Evolutionary conservation across 148 eudicot species (phyloP).

Genomic region (Gaultheria prostrata): DNA sequence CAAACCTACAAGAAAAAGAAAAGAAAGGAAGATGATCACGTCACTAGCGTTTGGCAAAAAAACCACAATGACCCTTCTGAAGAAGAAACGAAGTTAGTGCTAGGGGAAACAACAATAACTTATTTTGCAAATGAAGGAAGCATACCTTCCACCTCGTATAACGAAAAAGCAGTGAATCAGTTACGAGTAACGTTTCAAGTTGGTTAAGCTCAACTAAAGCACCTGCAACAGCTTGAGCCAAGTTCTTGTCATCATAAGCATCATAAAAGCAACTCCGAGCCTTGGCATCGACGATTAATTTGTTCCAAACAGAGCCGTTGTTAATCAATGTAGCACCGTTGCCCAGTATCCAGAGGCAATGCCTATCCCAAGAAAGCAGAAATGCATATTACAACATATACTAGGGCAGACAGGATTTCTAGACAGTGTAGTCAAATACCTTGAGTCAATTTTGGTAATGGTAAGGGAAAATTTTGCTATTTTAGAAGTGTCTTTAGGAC

Average conservation of each 20-base stretch:
- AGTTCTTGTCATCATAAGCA: slow-evolving; percentile 20
- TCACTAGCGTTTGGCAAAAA: not conserved
- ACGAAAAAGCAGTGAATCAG: not conserved
- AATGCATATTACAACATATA: not conserved
- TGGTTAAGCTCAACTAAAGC: slow-evolving; percentile 14
- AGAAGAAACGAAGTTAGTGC: not conserved
- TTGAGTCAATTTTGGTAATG: too few species aligned
- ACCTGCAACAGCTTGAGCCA: slow-evolving; percentile 22
- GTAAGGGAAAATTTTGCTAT: too few species aligned
- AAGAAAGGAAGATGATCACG: not conserved
- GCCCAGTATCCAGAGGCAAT: slow-evolving; percentile 50
- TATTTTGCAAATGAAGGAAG: not conserved
- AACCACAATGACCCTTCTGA: not conserved
- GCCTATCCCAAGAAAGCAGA: slow-evolving; percentile 17
- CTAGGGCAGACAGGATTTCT: not conserved
- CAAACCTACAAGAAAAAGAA: not conserved
- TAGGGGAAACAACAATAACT: not conserved
- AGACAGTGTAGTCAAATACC: not conserved
- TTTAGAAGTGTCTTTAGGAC: too few species aligned
- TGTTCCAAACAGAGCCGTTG: slow-evolving; percentile 25
- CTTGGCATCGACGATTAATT: slow-evolving; percentile 33
- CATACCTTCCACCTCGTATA: slow-evolving; percentile 6
- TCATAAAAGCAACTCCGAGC: slow-evolving; percentile 28
- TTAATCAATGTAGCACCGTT: slow-evolving; percentile 31
- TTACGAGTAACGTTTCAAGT: not conserved